phyloP scores from a whole-genome alignment of 306 rosid genomes.

The Cucurbita argyrosperma region DNA sequence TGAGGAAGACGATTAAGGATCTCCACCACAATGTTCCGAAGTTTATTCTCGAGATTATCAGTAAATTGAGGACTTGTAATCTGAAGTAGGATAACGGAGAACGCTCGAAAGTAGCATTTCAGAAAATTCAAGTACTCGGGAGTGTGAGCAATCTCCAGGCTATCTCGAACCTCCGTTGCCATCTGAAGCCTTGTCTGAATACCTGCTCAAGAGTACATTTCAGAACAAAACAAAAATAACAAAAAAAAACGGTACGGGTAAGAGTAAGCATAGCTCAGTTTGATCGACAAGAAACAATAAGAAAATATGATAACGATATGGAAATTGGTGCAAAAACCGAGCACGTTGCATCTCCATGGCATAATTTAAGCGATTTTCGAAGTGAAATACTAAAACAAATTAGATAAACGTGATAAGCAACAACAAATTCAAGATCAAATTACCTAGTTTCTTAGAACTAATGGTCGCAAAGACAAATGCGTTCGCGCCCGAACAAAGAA shows the following conservation, averaged over 20 bases:
- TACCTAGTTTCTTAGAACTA: neutral
- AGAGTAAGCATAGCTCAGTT: neutral
- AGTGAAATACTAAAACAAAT: neutral
- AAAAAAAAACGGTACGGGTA: neutral
- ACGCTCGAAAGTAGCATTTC: constrained; percentile 77
- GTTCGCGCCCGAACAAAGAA: neutral
- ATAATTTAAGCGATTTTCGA: neutral
- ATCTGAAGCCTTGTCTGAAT: constrained; percentile 70
- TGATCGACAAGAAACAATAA: neutral
- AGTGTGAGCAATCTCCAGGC: constrained; percentile 94
- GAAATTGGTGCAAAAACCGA: neutral
- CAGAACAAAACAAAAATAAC: neutral
- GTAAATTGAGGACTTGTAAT: constrained; percentile 73
- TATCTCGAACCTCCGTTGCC: constrained; percentile 97
- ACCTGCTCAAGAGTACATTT: constrained; percentile 24
- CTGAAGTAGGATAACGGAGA: constrained; percentile 53
- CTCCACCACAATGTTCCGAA: constrained; percentile 84
- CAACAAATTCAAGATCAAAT: neutral
- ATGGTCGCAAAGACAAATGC: neutral
- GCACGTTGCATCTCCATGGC: neutral
- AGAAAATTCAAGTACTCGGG: constrained; percentile 93
- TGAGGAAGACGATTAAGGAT: constrained; percentile 92
- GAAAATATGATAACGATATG: neutral
- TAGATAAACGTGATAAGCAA: neutral
- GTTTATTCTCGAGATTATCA: constrained; percentile 79